Percentiles rank a stretch among this genome's conserved stretches.
Evolutionary conservation across 805 yeast species (phyloP).

Genomic region (Kodamaea leandrae): DNA sequence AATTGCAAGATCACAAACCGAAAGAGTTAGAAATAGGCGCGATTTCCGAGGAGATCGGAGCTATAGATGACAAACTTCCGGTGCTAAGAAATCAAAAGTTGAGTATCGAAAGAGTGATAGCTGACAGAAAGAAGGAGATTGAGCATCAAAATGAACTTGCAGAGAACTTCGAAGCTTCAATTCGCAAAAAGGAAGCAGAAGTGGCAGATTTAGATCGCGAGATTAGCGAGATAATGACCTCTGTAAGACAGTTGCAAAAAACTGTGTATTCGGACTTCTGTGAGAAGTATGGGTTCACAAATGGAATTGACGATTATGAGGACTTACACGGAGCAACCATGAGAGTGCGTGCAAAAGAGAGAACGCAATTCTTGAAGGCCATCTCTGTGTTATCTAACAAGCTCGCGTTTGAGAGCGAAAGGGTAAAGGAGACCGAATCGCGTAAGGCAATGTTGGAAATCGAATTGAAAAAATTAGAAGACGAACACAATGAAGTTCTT

Average conservation of each 20-base stretch:
- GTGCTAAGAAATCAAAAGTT: constrained; percentile 43
- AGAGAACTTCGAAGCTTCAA: constrained; percentile 20
- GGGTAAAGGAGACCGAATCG: constrained; percentile 48
- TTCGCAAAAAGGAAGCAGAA: constrained; percentile 16
- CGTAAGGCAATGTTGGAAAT: constrained; percentile 45
- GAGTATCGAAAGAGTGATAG: constrained; percentile 43
- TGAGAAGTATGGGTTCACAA: constrained; percentile 47
- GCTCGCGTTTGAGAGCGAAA: constrained; percentile 60
- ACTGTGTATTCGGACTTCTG: constrained; percentile 56
- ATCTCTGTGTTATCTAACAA: constrained; percentile 60
- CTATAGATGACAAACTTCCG: constrained; percentile 41
- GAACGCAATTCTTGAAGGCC: constrained; percentile 59
- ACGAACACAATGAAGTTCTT: constrained; percentile 28
- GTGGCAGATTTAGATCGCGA: constrained; percentile 11
- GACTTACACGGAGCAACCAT: constrained; percentile 56
- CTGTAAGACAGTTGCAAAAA: constrained; percentile 34
- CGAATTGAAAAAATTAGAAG: constrained; percentile 37
- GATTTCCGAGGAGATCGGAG: constrained; percentile 53
- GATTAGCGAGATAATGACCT: constrained; percentile 18
- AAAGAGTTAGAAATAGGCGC: constrained; percentile 56
- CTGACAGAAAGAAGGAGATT: constrained; percentile 50
- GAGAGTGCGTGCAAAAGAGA: constrained; percentile 57
- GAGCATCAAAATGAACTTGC: constrained; percentile 40
- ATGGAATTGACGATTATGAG: constrained; percentile 66
- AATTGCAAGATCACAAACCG: constrained; percentile 46